phyloP scores from a whole-genome alignment of 75 land plant genomes.

The Azolla pinnata region DNA sequence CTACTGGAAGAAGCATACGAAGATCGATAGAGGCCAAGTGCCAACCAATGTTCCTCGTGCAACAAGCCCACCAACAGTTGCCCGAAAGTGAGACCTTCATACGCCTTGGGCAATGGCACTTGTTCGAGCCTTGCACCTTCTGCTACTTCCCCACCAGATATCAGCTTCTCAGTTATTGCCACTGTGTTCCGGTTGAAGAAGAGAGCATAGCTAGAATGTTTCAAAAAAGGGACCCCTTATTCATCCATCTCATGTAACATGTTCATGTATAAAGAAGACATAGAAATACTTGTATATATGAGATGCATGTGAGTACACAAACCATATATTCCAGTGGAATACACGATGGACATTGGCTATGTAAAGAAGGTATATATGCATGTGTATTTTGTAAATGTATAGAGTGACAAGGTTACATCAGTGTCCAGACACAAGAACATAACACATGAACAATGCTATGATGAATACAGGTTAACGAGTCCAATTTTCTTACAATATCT shows the following conservation, averaged over 20 bases:
- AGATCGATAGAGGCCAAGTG: constrained; percentile 34
- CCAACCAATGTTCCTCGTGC: constrained; percentile 14
- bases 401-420: not conserved
- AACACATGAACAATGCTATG: too few species aligned
- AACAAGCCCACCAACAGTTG: constrained; percentile 29
- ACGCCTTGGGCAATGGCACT: constrained; percentile 24
- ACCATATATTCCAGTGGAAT: not conserved
- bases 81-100: constrained; percentile 24
- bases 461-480: too few species aligned
- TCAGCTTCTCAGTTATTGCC: constrained; percentile 30
- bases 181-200: constrained; percentile 37
- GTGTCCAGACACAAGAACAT: not conserved
- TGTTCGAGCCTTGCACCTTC: constrained; percentile 23
- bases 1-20: constrained; percentile 14
- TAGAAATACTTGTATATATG: not conserved
- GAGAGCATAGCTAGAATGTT: constrained; percentile 28
- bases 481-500: too few species aligned
- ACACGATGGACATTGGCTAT: not conserved
- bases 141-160: constrained; percentile 21
- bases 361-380: not conserved
- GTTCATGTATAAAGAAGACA: not conserved
- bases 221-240: too few species aligned
- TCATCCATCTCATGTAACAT: not conserved
- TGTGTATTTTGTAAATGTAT: not conserved
- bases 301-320: not conserved